Evolutionary conservation across 306 rosid genomes (phyloP).

Genomic region (Prunus campanulata): DNA sequence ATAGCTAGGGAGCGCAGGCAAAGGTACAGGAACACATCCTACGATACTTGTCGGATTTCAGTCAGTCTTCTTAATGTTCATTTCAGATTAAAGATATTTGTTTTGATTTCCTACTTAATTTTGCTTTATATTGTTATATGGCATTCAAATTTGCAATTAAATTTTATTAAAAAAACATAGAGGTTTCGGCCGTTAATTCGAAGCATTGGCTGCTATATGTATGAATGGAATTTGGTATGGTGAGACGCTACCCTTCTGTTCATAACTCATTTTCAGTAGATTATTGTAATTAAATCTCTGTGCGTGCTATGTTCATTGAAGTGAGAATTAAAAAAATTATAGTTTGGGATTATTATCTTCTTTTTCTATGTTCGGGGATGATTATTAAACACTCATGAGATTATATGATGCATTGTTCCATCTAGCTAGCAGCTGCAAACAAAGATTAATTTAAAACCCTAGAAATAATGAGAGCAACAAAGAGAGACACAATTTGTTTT

Average conservation of each 20-base stretch:
- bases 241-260: neutral
- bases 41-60: neutral
- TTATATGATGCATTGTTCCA: neutral
- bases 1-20: neutral
- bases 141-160: neutral
- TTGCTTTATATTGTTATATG: neutral
- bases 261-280: neutral
- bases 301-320: neutral
- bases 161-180: too few relatives aligned
- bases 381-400: neutral
- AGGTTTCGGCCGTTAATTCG: neutral
- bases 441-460: neutral
- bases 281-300: neutral
- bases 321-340: neutral
- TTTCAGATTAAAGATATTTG: neutral
- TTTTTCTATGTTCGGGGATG: neutral
- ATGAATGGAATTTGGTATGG: neutral
- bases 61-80: neutral
- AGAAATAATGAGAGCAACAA: neutral
- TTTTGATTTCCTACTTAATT: conserved; percentile 7
- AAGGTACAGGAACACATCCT: conserved; percentile 3
- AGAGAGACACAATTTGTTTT: neutral
- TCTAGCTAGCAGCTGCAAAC: neutral
- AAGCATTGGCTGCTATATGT: neutral
- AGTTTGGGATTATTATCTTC: neutral